Conservation (phyloP, 768 basidiomycete genomes). For the Russula sp. region DNA sequence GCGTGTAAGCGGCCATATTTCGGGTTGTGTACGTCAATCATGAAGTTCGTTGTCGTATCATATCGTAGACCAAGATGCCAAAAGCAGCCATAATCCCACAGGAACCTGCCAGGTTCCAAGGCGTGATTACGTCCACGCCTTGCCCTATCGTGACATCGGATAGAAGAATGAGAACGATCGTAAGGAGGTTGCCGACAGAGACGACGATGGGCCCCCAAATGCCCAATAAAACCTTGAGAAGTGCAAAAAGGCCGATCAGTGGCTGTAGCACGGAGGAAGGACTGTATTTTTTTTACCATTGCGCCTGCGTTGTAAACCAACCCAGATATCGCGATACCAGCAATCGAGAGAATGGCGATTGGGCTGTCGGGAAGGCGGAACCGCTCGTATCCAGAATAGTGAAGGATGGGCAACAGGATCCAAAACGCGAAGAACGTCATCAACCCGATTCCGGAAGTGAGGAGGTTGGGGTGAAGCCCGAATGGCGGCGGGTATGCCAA, state of each 20-base stretch:
- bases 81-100: constrained; percentile 80
- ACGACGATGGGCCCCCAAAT: constrained; percentile 85
- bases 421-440: constrained; percentile 69
- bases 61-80: constrained; percentile 68
- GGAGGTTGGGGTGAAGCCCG: constrained; percentile 76
- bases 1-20: background rate
- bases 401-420: constrained; percentile 72
- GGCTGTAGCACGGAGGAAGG: background rate
- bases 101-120: constrained; percentile 72
- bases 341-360: constrained; percentile 46
- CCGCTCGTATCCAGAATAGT: constrained; percentile 55
- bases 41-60: constrained; percentile 34
- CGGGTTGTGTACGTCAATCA: background rate
- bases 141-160: constrained; percentile 72
- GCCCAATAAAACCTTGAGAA: constrained; percentile 62
- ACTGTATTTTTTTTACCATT: constrained; percentile 49
- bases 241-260: constrained; percentile 3
- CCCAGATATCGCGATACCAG: constrained; percentile 64
- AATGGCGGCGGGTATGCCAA: constrained; percentile 60
- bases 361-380: constrained; percentile 59
- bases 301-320: constrained; percentile 79
- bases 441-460: constrained; percentile 77
- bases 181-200: constrained; percentile 90
- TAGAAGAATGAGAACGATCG: constrained; percentile 82
- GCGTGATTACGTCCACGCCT: constrained; percentile 52